phyloP scores from a whole-genome alignment of 768 basidiomycete genomes.

The Mycena sanguinolenta region DNA sequence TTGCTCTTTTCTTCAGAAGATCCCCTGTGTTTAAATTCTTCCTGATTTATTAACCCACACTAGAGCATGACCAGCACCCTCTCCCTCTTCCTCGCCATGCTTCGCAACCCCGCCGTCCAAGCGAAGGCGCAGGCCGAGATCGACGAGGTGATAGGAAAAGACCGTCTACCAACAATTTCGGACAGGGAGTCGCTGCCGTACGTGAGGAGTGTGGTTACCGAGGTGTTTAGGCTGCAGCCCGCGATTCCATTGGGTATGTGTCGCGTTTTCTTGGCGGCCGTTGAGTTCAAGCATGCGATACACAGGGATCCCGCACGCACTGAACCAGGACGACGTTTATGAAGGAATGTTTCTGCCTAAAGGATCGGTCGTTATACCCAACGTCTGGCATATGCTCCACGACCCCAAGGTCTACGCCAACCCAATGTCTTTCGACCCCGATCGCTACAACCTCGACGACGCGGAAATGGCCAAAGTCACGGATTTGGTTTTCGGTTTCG shows the following conservation, averaged over 20 bases:
- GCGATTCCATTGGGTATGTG: conserved; percentile 33
- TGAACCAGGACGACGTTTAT: conserved; percentile 27
- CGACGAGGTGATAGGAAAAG: conserved; percentile 26
- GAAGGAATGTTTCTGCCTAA: conserved; percentile 28
- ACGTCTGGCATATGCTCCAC: conserved; percentile 30
- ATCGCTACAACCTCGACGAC: conserved; percentile 36
- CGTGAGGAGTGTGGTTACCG: conserved; percentile 23
- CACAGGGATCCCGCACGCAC: background rate
- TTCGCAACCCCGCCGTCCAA: conserved; percentile 32
- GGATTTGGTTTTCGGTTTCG: conserved; percentile 36
- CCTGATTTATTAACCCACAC: too few species aligned
- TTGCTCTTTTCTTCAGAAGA: background rate
- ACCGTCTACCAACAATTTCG: conserved; percentile 24
- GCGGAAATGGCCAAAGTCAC: conserved; percentile 30
- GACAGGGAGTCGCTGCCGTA: conserved; percentile 27
- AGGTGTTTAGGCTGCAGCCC: conserved; percentile 32
- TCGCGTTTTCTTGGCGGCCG: background rate
- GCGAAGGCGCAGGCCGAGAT: conserved; percentile 26
- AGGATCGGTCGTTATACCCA: conserved; percentile 16
- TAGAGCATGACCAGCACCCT: conserved; percentile 17
- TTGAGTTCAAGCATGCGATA: background rate
- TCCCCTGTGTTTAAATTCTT: too few species aligned
- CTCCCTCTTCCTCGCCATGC: conserved; percentile 31
- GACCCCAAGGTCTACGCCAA: conserved; percentile 39
- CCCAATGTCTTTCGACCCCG: conserved; percentile 45